Base-by-base conservation (phyloP, 139 green algal genomes). In the Chlorella ohadii region DNA sequence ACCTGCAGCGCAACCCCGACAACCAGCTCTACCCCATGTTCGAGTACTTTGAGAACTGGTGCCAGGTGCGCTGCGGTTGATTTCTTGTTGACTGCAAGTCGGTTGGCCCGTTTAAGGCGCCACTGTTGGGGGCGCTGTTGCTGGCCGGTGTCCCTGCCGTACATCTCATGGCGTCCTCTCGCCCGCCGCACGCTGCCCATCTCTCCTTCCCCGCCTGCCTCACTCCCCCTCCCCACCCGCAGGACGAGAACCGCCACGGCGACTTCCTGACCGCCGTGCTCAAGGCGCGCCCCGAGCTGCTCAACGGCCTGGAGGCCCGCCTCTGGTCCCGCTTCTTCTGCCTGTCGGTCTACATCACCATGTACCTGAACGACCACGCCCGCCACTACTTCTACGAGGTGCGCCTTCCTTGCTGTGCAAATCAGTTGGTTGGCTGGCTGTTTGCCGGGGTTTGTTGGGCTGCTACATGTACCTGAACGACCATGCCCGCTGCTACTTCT, bases 1-100 rank as follows among this genome's bases (percentile, higher is more conserved):
- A 98, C 86, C 91, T 98, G 85, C 92, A 98, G 92, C 84, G 91
- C 77, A 98, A 99, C 92, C 97, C 97, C 23, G 95, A 99, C 87
- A 95, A 96, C 88, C 94, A 99, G 96, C 88, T 99, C 78, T 99
- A 99, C 93, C 97, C 97, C 15, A 92, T 99, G 79, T 99, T 99
- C 85, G 93, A 98, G 90, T 99, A 99, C 92, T 99, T 99, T 89
- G 97, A 99, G 96, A 99, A 99, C 96, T 99, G 97, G 97, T 99
- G 77, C 36, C 44, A 59, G 51, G 51, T 59, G 51, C 33, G n/a
- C 4, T 38, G 17, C n/a, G n/a, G n/a, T n/a, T n/a, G n/a, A n/a
- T n/a, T n/a, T n/a, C n/a, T n/a, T n/a, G n/a, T n/a, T n/a, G n/a
- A n/a, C n/a, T n/a, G n/a, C n/a, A n/a, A n/a, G n/a, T n/a, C n/a